Conservation (phyloP, 192 early-diverging fungal species). For the Linnemannia exigua region DNA sequence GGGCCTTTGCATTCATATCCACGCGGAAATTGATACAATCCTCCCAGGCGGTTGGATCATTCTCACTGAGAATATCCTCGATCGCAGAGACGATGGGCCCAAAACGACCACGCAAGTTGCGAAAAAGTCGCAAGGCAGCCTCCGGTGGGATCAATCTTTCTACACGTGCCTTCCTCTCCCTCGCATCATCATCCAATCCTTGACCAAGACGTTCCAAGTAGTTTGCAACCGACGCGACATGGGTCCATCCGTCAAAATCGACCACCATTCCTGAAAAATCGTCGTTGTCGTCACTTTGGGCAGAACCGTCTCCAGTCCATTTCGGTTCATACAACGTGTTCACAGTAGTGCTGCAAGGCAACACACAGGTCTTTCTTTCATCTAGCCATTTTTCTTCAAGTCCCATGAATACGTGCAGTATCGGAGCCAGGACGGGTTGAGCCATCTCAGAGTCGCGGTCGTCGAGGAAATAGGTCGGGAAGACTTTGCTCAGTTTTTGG, state of each 20-base stretch:
- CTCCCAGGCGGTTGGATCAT: no score
- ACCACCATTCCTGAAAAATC: conserved; percentile 4
- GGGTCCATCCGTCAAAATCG: conserved; percentile 14
- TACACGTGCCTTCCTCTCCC: no score
- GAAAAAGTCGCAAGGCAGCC: no score
- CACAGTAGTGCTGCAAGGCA: conserved; percentile 21
- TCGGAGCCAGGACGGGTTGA: neutral
- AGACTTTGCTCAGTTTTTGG: neutral
- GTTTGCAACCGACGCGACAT: conserved; percentile 12
- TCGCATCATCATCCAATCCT: neutral
- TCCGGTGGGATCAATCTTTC: no score
- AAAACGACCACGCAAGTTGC: no score
- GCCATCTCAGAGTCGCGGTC: neutral
- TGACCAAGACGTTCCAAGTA: conserved; percentile 14
- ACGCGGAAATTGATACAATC: no score
- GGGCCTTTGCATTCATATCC: no score
- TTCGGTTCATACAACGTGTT: conserved; percentile 1
- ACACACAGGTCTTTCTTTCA: neutral
- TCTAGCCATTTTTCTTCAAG: neutral
- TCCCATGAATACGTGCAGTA: neutral
- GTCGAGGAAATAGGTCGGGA: neutral
- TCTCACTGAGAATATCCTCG: no score
- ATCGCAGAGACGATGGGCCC: no score
- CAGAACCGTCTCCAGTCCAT: conserved; percentile 2
- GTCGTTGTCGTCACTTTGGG: conserved; percentile 1